Percentiles rank a stretch among this genome's conserved stretches.
Conservation (phyloP, 345 rosid genomes). For the Salix brachista region DNA sequence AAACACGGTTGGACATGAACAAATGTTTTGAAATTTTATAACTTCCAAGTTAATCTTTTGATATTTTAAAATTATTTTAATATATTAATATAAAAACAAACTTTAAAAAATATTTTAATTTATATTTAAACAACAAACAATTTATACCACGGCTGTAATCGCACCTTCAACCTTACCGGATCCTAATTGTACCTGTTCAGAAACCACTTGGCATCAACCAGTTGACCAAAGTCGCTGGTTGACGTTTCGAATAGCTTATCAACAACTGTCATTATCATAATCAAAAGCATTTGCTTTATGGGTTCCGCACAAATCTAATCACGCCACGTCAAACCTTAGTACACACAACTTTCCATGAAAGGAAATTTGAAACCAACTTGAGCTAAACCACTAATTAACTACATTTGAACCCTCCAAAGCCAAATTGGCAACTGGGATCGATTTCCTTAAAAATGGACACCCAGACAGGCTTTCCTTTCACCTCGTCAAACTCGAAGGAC, state of each 20-base stretch:
- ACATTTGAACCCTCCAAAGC: not conserved
- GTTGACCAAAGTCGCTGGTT: constrained; percentile 6
- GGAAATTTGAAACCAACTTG: not conserved
- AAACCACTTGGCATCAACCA: not conserved
- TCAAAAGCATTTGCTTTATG: not conserved
- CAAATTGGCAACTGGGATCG: not conserved
- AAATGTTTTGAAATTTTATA: too few species aligned
- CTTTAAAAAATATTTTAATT: too few species aligned
- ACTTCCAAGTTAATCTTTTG: too few species aligned
- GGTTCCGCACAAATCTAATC: not conserved
- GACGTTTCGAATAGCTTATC: not conserved
- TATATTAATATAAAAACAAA: too few species aligned
- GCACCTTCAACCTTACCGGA: too few species aligned
- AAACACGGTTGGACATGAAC: too few species aligned
- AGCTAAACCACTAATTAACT: not conserved
- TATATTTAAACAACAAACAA: too few species aligned
- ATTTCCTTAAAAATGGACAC: constrained; percentile 1
- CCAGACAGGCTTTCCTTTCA: not conserved
- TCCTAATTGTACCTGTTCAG: not conserved
- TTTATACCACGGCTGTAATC: too few species aligned
- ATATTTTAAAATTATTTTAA: too few species aligned
- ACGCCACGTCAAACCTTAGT: not conserved
- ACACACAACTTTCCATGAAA: not conserved
- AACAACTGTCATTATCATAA: not conserved
- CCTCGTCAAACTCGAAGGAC: not conserved